A percentile compares a stretch with the other conserved stretches of the same genome.
Conservation (phyloP, 805 yeast species). For the Candida khao-thaluensis region DNA sequence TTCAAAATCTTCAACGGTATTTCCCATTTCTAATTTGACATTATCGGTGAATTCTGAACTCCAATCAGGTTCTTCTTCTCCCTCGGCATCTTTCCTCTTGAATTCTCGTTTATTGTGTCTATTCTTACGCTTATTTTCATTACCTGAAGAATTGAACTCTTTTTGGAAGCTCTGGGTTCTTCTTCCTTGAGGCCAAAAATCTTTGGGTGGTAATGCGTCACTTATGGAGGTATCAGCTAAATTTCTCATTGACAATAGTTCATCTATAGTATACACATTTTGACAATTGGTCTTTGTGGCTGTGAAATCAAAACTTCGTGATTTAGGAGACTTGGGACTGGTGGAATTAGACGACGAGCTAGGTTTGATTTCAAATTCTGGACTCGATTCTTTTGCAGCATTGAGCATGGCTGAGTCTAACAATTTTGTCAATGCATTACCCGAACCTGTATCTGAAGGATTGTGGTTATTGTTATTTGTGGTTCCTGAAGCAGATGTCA, state of each 20-base stretch:
- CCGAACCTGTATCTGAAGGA: constrained; percentile 4
- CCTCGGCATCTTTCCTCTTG: constrained; percentile 10
- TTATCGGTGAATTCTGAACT: constrained; percentile 28
- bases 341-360: constrained; percentile 25
- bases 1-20: constrained; percentile 57
- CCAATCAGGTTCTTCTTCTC: constrained; percentile 36
- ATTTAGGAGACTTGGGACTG: constrained; percentile 43
- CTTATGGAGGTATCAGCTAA: constrained; percentile 6
- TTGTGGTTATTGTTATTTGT: constrained; percentile 15
- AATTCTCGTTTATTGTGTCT: constrained; percentile 7
- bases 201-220: constrained; percentile 13
- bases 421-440: constrained; percentile 36
- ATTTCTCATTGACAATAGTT: constrained; percentile 7
- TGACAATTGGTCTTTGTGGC: constrained; percentile 18
- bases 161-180: constrained; percentile 5
- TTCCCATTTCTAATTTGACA: constrained; percentile 41
- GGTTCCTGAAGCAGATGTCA: constrained; percentile 23
- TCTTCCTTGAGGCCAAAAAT: constrained; percentile 16
- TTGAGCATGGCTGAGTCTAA: constrained; percentile 48
- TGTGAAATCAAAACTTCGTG: constrained; percentile 8
- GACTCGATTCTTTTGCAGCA: constrained; percentile 45
- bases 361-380: constrained; percentile 25
- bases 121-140: constrained; percentile 6
- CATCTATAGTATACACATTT: constrained; percentile 13
- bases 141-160: constrained; percentile 8